These are phyloP conservation scores for Torulaspora indica DNA, from an alignment of 805 yeast species.

Conservation along the genomic window DNA sequence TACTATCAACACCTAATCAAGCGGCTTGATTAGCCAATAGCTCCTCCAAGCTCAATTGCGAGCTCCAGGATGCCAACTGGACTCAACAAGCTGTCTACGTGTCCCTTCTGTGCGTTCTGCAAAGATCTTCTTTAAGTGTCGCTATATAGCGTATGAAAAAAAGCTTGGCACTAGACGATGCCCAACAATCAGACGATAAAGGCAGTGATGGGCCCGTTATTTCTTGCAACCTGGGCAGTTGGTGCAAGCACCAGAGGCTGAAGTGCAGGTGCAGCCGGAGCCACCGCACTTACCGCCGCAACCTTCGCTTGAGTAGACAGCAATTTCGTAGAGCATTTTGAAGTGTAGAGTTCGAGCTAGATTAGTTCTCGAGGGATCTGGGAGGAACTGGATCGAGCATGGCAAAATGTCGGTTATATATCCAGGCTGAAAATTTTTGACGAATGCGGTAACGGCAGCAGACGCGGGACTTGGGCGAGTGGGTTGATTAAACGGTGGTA, in stretches of 20 bases:
- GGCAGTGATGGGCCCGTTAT: background rate
- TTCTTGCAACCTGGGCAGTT: constrained; percentile 15
- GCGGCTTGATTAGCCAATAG: too few species aligned
- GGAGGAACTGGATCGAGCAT: background rate
- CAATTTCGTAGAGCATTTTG: constrained; percentile 13
- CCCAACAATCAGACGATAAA: background rate
- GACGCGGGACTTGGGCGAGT: background rate
- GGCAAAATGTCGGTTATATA: background rate
- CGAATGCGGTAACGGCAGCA: background rate
- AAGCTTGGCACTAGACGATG: background rate
- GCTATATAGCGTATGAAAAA: background rate
- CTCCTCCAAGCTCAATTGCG: background rate
- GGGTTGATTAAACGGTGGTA: background rate
- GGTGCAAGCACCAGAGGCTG: constrained; percentile 14
- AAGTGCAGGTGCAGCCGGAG: constrained; percentile 14
- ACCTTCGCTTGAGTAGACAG: constrained; percentile 10
- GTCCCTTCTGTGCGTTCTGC: background rate
- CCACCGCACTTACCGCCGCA: constrained; percentile 16
- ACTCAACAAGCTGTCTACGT: background rate
- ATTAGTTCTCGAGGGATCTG: background rate
- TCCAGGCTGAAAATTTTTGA: constrained; percentile 1
- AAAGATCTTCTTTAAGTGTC: background rate
- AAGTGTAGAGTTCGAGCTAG: background rate
- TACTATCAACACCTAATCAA: background rate
- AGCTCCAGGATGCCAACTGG: background rate